phyloP scores from a whole-genome alignment of 129 eudicot species.

The Ambrosia artemisiifolia region DNA sequence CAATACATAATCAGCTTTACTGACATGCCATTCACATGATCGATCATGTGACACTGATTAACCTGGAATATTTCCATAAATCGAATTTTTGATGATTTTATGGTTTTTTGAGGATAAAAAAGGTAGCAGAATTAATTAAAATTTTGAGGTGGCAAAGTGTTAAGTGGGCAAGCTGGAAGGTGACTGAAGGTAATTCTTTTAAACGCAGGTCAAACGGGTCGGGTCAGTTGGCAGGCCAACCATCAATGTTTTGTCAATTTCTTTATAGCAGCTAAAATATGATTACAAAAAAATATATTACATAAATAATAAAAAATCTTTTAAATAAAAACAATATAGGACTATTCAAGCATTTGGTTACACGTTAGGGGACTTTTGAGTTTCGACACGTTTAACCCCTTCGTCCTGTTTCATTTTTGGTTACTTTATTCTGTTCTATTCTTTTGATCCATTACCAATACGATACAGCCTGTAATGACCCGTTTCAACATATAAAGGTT shows the following conservation, averaged over 20 bases:
- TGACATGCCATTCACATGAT: background rate
- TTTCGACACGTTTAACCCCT: background rate
- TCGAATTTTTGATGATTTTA: no score
- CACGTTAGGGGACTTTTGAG: background rate
- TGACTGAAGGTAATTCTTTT: background rate
- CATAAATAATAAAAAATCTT: no score
- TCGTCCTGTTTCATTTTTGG: background rate
- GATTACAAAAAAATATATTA: no score
- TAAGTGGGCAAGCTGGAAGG: background rate
- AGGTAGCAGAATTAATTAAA: background rate
- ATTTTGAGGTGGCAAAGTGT: background rate
- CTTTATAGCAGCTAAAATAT: background rate
- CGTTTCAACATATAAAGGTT: background rate
- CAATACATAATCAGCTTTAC: background rate
- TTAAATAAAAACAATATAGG: background rate
- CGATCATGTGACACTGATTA: background rate
- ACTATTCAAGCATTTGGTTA: background rate
- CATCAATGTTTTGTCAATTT: background rate
- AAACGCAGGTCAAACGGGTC: background rate
- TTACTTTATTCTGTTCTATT: background rate
- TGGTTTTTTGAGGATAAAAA: no score
- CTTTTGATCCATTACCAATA: background rate
- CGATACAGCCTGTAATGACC: background rate
- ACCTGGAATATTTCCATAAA: no score
- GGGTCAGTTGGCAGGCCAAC: background rate